Base-by-base conservation (phyloP, 129 eudicot genomes). In the Arctium lappa region DNA sequence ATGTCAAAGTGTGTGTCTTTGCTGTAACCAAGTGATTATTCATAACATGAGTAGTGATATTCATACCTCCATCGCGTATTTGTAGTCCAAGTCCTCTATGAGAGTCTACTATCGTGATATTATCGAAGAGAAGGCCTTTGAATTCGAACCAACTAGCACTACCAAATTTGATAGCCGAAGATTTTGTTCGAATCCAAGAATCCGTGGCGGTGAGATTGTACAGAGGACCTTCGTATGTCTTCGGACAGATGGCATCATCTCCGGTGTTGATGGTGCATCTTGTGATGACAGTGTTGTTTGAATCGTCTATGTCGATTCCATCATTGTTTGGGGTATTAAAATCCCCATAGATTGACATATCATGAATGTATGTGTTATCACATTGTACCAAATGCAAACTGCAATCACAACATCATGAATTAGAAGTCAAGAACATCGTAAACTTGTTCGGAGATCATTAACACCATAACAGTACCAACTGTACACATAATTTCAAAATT, bases 171-270 rank as follows among this genome's bases (percentile, higher is more conserved):
- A 95, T 86, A 1, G 95, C 99, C 4, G 99, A 95, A n/a, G 99
- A 95, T 85, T 95, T 95, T 1, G 98, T 90, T 65, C 91, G 92
- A 48, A 95, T 95, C 99, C 97, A 95, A 76, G 93, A 89, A 62
- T 93, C 83, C 10, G 97, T 91, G 8, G 95, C 99, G 0, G 98
- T 90, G 48, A 95, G 94, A 84, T 95, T 95, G 86, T 90, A 85
- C 16, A 95, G 88, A 34, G 99, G 98, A 18, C 93, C 90, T 3
- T 83, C 88, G 8, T 88, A 87, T 36, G 99, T 91, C 85, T 95
- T 95, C n/a, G 99, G 99, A 73, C 99, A 95, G 62, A 95, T 95
- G 46, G 99, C 99, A 88, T 95, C 99, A 78, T 95, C 99, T 44
- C 99, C 99, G 0, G 99, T 95, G 84, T 95, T 73, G 80, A 95